These are phyloP conservation scores for Solanum pinnatisectum DNA, from an alignment of 257 asterid species.

Conservation along the genomic window DNA sequence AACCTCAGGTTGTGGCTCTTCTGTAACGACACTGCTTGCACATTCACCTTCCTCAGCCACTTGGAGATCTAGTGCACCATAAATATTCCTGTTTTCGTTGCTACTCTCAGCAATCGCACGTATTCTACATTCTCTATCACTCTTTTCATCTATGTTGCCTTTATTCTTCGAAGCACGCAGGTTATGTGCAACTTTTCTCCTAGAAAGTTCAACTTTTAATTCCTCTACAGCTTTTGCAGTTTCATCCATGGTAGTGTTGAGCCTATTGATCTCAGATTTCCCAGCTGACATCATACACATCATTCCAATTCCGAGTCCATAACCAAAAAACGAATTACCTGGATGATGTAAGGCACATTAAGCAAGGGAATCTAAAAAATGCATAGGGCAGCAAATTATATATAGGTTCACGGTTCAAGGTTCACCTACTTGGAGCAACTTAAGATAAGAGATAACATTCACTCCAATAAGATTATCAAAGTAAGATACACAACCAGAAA, in stretches of 20 bases:
- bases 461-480: neutral
- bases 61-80: neutral
- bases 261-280: conserved; percentile 42
- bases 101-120: neutral
- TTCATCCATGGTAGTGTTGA: conserved; percentile 48
- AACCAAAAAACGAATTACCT: conserved; percentile 46
- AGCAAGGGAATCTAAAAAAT: neutral
- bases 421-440: neutral
- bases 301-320: conserved; percentile 66
- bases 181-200: conserved; percentile 17
- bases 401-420: neutral
- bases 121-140: neutral
- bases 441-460: neutral
- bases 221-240: conserved; percentile 53
- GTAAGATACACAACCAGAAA: neutral
- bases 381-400: neutral
- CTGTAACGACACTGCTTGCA: conserved; percentile 25
- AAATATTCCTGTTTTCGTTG: conserved; percentile 4
- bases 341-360: conserved; percentile 1
- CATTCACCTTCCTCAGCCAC: conserved; percentile 25
- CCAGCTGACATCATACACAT: conserved; percentile 80
- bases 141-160: neutral
- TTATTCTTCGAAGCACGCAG: neutral
- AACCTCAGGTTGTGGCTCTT: conserved; percentile 30
- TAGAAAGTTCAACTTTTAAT: conserved; percentile 46